Conservation (phyloP, 2,329 filamentous ascomycete genomes). For the Pleochaeta shiraiana region DNA sequence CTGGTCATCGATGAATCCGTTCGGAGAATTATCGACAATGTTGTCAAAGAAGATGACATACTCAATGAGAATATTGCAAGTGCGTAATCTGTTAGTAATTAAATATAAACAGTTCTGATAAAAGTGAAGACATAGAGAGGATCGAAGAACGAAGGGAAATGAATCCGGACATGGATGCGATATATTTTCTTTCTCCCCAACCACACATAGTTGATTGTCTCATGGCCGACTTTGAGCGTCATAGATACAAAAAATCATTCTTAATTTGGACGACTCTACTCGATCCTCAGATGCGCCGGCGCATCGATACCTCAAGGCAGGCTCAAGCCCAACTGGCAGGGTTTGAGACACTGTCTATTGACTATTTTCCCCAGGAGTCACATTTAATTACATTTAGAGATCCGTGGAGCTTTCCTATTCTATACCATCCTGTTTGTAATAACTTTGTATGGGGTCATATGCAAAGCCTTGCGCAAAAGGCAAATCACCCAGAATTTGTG, state of each 20-base stretch:
- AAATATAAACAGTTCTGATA: neutral
- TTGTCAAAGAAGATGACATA: conserved; percentile 87
- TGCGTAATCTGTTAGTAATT: conserved; percentile 20
- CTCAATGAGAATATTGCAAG: conserved; percentile 93
- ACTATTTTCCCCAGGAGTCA: conserved; percentile 80
- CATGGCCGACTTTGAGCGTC: conserved; percentile 73
- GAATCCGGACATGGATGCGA: conserved; percentile 81
- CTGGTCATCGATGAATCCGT: conserved; percentile 71
- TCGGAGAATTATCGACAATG: conserved; percentile 73
- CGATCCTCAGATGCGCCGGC: conserved; percentile 44
- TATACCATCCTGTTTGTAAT: conserved; percentile 85
- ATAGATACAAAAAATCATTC: conserved; percentile 57
- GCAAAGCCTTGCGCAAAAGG: conserved; percentile 72
- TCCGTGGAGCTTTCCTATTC: conserved; percentile 82
- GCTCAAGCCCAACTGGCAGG: conserved; percentile 55
- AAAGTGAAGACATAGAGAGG: conserved; percentile 57
- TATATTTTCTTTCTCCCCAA: conserved; percentile 76
- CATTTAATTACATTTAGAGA: conserved; percentile 82
- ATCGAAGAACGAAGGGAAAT: conserved; percentile 70
- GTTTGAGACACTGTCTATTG: conserved; percentile 64
- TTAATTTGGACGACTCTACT: conserved; percentile 71
- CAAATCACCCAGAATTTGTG: conserved; percentile 20
- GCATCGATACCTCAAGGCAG: conserved; percentile 48
- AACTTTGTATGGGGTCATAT: conserved; percentile 63
- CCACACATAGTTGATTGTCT: conserved; percentile 84